These are phyloP conservation scores for Ampelomyces quisqualis DNA, from an alignment of 2,329 filamentous ascomycete genomes.

Conservation along the genomic window DNA sequence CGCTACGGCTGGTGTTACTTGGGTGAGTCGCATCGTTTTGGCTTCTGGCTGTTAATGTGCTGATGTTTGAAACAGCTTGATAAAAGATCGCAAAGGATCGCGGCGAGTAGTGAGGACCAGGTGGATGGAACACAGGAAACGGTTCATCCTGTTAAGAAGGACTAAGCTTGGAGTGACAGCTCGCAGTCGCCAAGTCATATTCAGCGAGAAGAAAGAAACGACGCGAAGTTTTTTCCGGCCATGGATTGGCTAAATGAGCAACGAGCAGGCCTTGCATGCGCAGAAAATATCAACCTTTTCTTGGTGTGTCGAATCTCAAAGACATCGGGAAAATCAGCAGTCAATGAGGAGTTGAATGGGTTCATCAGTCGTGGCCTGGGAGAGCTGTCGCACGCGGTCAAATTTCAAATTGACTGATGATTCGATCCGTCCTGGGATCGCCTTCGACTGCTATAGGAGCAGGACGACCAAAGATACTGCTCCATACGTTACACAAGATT, in stretches of 20 bases:
- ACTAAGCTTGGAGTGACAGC: too few relatives aligned
- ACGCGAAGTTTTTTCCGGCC: too few relatives aligned
- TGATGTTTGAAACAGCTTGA: constrained; percentile 1
- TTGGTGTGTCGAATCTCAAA: constrained; percentile 43
- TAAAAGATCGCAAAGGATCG: background rate
- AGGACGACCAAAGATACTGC: constrained; percentile 26
- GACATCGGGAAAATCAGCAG: constrained; percentile 10
- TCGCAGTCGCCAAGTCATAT: too few relatives aligned
- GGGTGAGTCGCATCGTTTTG: constrained; percentile 14
- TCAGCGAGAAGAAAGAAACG: too few relatives aligned
- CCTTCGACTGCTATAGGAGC: constrained; percentile 11
- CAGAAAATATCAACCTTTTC: background rate
- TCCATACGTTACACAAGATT: constrained; percentile 43
- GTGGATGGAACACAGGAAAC: background rate
- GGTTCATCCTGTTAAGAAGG: background rate
- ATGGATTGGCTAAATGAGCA: too few relatives aligned
- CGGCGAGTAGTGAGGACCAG: background rate
- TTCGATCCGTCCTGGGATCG: constrained; percentile 5
- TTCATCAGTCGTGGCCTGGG: constrained; percentile 4
- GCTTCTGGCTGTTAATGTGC: background rate
- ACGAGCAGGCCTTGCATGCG: too few relatives aligned
- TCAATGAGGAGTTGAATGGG: constrained; percentile 11
- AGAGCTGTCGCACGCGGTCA: constrained; percentile 11
- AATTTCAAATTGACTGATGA: constrained; percentile 16
- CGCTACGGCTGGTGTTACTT: constrained; percentile 23